phyloP scores from a whole-genome alignment of 192 early-diverging fungal species.

The Entomortierella beljakovae region DNA sequence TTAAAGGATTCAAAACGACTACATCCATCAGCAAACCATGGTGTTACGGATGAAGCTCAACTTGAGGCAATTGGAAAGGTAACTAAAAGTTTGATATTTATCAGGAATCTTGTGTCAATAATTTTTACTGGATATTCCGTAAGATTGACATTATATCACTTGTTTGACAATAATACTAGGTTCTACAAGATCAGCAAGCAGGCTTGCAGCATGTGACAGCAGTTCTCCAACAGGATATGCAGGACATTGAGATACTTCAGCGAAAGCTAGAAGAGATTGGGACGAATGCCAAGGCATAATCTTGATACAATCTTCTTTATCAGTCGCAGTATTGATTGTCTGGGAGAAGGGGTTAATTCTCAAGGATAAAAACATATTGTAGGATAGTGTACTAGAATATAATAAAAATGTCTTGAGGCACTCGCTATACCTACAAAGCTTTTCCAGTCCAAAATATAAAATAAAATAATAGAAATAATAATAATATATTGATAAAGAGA shows the following conservation, averaged over 20 bases:
- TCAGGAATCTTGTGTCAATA: neutral
- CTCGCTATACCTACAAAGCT: too few relatives aligned
- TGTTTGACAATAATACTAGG: conserved; percentile 22
- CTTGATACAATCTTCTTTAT: neutral
- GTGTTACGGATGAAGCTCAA: conserved; percentile 66
- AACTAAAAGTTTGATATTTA: neutral
- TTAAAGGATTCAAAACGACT: conserved; percentile 70
- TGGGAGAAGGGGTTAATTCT: too few relatives aligned
- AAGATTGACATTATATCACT: neutral
- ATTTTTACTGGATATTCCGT: neutral
- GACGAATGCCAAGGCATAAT: conserved; percentile 25
- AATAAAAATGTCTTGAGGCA: too few relatives aligned
- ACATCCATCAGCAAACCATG: conserved; percentile 55
- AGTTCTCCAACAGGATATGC: conserved; percentile 71
- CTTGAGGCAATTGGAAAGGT: conserved; percentile 69
- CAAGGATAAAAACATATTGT: too few relatives aligned
- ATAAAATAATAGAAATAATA: too few relatives aligned
- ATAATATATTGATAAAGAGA: too few relatives aligned
- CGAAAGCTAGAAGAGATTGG: conserved; percentile 48
- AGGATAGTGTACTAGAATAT: too few relatives aligned
- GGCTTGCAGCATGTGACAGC: conserved; percentile 76
- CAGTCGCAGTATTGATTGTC: too few relatives aligned
- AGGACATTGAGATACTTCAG: conserved; percentile 59
- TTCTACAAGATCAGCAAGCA: conserved; percentile 69
- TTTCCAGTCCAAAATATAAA: too few relatives aligned